These are phyloP conservation scores for Scedosporium dehoogii DNA, from an alignment of 2,329 filamentous ascomycete genomes.

Conservation along the genomic window DNA sequence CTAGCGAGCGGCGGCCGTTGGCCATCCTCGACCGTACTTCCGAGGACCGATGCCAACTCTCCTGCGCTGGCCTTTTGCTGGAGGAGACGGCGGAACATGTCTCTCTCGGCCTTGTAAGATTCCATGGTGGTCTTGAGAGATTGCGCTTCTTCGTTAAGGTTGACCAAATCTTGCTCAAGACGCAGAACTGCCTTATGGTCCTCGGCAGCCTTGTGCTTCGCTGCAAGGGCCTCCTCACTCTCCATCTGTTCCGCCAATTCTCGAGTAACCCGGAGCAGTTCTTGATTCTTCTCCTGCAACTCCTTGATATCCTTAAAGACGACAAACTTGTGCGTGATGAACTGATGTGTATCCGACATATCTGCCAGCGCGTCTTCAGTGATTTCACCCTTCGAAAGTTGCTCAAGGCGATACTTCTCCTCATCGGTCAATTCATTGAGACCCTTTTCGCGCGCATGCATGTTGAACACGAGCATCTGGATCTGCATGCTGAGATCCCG, in stretches of 20 bases:
- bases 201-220: constrained; percentile 51
- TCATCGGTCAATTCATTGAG: constrained; percentile 59
- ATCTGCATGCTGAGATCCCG: constrained; percentile 85
- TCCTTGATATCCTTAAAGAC: constrained; percentile 80
- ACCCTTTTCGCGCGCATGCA: constrained; percentile 73
- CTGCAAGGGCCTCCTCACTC: constrained; percentile 70
- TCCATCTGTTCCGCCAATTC: constrained; percentile 85
- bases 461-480: constrained; percentile 80
- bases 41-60: constrained; percentile 60
- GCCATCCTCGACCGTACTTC: constrained; percentile 54
- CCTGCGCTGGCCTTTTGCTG: constrained; percentile 55
- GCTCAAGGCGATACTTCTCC: constrained; percentile 66
- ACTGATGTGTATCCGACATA: constrained; percentile 73
- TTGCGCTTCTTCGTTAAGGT: constrained; percentile 73
- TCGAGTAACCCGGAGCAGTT: constrained; percentile 72
- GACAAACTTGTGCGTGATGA: constrained; percentile 84
- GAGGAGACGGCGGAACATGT: constrained; percentile 94
- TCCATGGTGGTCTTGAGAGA: constrained; percentile 76
- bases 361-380: constrained; percentile 61
- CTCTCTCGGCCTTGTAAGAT: constrained; percentile 89
- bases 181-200: constrained; percentile 65
- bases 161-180: constrained; percentile 61
- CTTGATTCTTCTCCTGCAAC: constrained; percentile 78
- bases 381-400: constrained; percentile 66
- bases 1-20: constrained; percentile 45